Conservation (phyloP, 495 filamentous ascomycete species). For the Penicillium steckii region DNA sequence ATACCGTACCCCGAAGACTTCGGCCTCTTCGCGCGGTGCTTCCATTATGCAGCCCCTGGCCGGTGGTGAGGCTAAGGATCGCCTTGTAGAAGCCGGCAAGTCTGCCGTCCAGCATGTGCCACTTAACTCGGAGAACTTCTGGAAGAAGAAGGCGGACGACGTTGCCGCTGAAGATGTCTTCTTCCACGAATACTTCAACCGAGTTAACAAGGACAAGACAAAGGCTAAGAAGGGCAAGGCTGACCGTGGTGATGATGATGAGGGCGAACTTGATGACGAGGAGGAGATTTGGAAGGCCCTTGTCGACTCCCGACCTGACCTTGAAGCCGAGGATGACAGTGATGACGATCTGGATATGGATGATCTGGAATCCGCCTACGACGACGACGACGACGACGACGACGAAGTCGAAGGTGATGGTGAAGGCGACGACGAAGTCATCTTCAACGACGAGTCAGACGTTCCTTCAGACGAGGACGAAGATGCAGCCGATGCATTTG, state of each 20-base stretch:
- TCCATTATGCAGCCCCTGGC: constrained; percentile 96
- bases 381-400: constrained; percentile 48
- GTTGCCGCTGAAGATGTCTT: constrained; percentile 91
- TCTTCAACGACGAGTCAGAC: constrained; percentile 49
- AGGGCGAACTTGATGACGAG: constrained; percentile 43
- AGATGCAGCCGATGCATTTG: constrained; percentile 34
- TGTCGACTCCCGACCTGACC: constrained; percentile 73
- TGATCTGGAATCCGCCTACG: constrained; percentile 58
- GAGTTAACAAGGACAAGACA: constrained; percentile 69
- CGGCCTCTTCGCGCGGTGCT: constrained; percentile 58
- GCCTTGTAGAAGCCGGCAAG: constrained; percentile 62
- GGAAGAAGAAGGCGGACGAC: constrained; percentile 83
- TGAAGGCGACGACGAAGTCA: constrained; percentile 53
- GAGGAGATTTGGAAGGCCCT: constrained; percentile 92
- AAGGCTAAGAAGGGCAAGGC: constrained; percentile 56
- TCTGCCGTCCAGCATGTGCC: constrained; percentile 38
- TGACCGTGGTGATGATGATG: constrained; percentile 29
- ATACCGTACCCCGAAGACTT: constrained; percentile 83
- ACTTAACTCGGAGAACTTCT: constrained; percentile 88
- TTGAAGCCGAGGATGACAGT: constrained; percentile 66
- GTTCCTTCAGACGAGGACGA: constrained; percentile 45
- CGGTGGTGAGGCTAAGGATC: constrained; percentile 58
- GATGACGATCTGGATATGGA: constrained; percentile 65
- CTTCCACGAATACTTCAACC: constrained; percentile 95
- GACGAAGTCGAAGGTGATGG: constrained; percentile 52